Conservation (phyloP, 129 eudicot species). For the Artemisia tridentata region DNA sequence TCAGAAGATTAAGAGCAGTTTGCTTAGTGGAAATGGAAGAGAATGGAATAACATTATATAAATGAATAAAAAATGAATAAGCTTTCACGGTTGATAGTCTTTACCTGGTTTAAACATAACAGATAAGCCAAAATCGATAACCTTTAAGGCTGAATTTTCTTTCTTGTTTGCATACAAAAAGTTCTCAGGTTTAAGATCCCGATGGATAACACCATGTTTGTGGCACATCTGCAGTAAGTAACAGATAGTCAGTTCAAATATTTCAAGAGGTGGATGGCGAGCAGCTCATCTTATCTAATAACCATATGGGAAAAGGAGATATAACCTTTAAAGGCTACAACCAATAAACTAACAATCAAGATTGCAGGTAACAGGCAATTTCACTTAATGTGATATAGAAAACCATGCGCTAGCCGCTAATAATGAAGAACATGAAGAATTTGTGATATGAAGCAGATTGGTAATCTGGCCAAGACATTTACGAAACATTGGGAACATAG, state of each 20-base stretch:
- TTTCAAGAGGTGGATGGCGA: not conserved
- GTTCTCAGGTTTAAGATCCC: constrained; percentile 89
- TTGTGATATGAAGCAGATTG: not conserved
- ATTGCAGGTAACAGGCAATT: not conserved
- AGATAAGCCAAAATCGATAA: constrained; percentile 83
- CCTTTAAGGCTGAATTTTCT: constrained; percentile 70
- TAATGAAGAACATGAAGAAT: not conserved
- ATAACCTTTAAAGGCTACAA: not conserved
- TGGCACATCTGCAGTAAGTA: constrained; percentile 62
- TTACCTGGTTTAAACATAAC: constrained; percentile 89
- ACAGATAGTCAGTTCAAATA: not conserved
- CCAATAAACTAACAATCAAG: not conserved
- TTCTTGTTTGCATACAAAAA: constrained; percentile 71
- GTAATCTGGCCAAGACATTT: not conserved
- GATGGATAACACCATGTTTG: constrained; percentile 88
- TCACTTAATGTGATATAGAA: not conserved
- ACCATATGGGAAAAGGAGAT: not conserved
- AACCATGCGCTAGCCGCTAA: not conserved
- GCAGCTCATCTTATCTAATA: not conserved
- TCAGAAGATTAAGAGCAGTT: constrained; percentile 16
- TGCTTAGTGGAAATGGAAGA: constrained; percentile 2
- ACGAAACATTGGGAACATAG: not conserved
- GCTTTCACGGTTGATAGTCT: not conserved
- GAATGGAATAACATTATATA: not conserved
- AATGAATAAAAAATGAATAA: constrained; percentile 1